Evolutionary conservation across 495 filamentous ascomycete species (phyloP).

Genomic region (Aspergillus affinis): DNA sequence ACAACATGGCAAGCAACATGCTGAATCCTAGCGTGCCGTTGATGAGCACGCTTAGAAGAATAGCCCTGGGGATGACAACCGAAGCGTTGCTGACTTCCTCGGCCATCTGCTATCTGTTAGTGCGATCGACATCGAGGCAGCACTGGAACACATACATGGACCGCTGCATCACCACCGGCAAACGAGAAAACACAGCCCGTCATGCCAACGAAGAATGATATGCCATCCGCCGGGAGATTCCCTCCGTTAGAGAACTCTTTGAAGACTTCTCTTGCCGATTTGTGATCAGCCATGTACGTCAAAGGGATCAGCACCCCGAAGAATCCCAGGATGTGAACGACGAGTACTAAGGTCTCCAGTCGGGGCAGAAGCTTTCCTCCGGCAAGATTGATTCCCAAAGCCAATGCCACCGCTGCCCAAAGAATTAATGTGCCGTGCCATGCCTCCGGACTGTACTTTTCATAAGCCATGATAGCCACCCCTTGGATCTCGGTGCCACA

Average conservation of each 20-base stretch:
- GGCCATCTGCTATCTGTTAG: slow-evolving; percentile 40
- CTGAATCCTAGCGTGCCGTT: slow-evolving; percentile 51
- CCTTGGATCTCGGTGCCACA: slow-evolving; percentile 43
- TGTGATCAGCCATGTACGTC: slow-evolving; percentile 44
- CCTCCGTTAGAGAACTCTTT: slow-evolving; percentile 14
- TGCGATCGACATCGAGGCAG: background rate
- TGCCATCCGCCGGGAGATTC: slow-evolving; percentile 45
- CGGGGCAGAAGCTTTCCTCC: slow-evolving; percentile 39
- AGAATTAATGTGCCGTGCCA: slow-evolving; percentile 48
- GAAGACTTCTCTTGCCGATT: slow-evolving; percentile 8
- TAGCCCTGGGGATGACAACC: slow-evolving; percentile 42
- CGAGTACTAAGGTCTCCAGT: slow-evolving; percentile 45
- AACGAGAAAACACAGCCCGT: slow-evolving; percentile 43
- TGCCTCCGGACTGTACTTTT: slow-evolving; percentile 33
- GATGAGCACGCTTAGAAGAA: slow-evolving; percentile 45
- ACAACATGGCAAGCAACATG: slow-evolving; percentile 49
- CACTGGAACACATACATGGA: slow-evolving; percentile 34
- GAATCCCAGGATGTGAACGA: slow-evolving; percentile 52
- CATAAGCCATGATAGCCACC: slow-evolving; percentile 34
- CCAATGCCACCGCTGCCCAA: slow-evolving; percentile 39
- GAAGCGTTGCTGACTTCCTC: slow-evolving; percentile 53
- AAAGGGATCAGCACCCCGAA: slow-evolving; percentile 53
- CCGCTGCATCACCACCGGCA: slow-evolving; percentile 39
- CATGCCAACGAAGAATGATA: slow-evolving; percentile 48
- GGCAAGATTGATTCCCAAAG: slow-evolving; percentile 41